Conservation (phyloP, 805 yeast species). For the Sugiyamaella qingdaonensis region DNA sequence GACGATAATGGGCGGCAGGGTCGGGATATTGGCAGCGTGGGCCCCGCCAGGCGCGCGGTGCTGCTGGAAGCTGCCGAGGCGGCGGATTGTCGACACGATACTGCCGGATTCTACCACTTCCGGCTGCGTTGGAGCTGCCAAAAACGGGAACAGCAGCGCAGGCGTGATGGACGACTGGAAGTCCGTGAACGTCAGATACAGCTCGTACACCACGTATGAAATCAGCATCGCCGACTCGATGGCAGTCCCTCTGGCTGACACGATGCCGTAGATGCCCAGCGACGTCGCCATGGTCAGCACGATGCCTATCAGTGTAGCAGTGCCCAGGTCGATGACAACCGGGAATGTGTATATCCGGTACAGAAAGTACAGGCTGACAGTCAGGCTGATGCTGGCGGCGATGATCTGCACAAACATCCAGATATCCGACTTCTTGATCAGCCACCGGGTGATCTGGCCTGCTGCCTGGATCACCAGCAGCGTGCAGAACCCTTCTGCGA, state of each 20-base stretch:
- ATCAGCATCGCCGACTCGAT: constrained; percentile 81
- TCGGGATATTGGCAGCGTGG: constrained; percentile 21
- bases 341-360: constrained; percentile 78
- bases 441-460: constrained; percentile 76
- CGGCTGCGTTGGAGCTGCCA: constrained; percentile 2
- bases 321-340: constrained; percentile 57
- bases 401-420: constrained; percentile 76
- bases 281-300: constrained; percentile 71
- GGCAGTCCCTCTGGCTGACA: constrained; percentile 81
- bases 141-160: constrained; percentile 17
- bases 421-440: constrained; percentile 63
- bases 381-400: constrained; percentile 67
- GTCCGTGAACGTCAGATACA: constrained; percentile 89
- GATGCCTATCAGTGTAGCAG: constrained; percentile 84
- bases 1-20: constrained; percentile 37
- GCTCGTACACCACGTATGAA: constrained; percentile 88
- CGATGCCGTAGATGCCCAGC: constrained; percentile 77
- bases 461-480: constrained; percentile 86
- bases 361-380: constrained; percentile 72
- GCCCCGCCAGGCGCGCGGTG: not conserved
- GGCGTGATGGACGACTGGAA: constrained; percentile 43
- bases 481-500: constrained; percentile 90
- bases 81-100: not conserved
- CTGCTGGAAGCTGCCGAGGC: not conserved
- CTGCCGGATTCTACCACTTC: not conserved